Evolutionary conservation across 1,284 basidiomycete genomes (phyloP).

Genomic region (Xerocomus amazonicus): DNA sequence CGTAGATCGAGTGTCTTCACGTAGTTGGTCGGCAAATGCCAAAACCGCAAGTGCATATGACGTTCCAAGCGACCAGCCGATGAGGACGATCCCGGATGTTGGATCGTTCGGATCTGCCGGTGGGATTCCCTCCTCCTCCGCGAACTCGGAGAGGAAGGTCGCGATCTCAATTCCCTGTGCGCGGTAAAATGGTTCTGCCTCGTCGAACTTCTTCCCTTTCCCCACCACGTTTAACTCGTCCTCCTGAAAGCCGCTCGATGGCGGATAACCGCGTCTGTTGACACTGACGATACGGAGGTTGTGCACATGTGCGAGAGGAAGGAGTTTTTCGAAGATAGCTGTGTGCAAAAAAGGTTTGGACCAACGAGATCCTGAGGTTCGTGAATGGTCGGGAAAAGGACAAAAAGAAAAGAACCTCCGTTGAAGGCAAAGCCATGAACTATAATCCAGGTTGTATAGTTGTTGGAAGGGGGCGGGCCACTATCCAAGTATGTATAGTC

Average conservation of each 20-base stretch:
- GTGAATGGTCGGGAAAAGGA: too few relatives aligned
- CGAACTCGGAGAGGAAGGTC: slow-evolving; percentile 23
- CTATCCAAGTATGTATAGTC: slow-evolving; percentile 24
- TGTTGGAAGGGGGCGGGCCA: slow-evolving; percentile 14
- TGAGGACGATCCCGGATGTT: slow-evolving; percentile 19
- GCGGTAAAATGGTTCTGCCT: slow-evolving; percentile 19
- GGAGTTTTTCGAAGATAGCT: slow-evolving; percentile 14
- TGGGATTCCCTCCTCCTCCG: slow-evolving; percentile 23
- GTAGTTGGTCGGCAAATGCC: slow-evolving; percentile 21
- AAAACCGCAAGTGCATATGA: slow-evolving; percentile 12
- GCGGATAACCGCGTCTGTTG: slow-evolving; percentile 5
- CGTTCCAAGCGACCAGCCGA: slow-evolving; percentile 27
- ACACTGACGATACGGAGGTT: slow-evolving; percentile 26
- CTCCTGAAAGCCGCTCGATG: slow-evolving; percentile 22
- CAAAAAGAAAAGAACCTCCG: slow-evolving; percentile 14
- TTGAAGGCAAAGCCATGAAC: slow-evolving; percentile 24
- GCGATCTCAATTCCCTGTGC: slow-evolving; percentile 24
- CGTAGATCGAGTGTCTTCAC: slow-evolving; percentile 6
- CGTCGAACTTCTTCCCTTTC: slow-evolving; percentile 15
- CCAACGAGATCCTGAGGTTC: neutral
- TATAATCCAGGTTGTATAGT: slow-evolving; percentile 26
- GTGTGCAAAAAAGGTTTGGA: neutral
- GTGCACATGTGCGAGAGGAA: slow-evolving; percentile 23
- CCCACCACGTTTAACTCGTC: slow-evolving; percentile 14
- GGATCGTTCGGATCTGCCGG: neutral